Base-by-base conservation (phyloP, 2,329 filamentous ascomycete species). In the Fusarium annulatum region DNA sequence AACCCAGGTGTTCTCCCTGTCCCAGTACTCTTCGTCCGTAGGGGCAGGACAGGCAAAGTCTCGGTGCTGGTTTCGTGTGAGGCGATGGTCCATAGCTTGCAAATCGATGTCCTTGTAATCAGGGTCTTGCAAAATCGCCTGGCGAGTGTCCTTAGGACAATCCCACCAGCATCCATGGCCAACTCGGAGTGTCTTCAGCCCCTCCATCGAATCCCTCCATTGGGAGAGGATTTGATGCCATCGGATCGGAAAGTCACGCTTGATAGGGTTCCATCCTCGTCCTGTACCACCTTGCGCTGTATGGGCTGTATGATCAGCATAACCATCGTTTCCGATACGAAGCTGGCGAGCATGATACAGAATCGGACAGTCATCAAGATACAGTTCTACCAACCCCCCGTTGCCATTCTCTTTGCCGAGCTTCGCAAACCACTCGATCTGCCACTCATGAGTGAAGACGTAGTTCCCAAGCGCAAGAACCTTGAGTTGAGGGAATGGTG, bases 351-450 rank as follows among this genome's bases (percentile, higher is more conserved):
- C 73, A 28, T 69, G 36, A 12, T 52, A 63, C 2, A 81, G 46
- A 28, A 85, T 84, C 1, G 81, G 78, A 59, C 85, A 87, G 60
- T 84, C 78, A 46, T 86, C 84, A 0, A 88, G 77, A 18, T 84
- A 81, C 2, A 88, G 73, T 45, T 84, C 80, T 19, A 81, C 69
- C 1, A 88, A 77, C 0, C 74, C 72, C 7, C 63, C 55, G 9
- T 30, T 65, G 0, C 64, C 61, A 1, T 76, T 76, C 28, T 71
- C 21, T 6, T 38, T 60, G 9, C 74, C 79, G 7, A 87, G 78
- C 0, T 80, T 80, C 0, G 83, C 64, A 8, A 88, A 81, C 85
- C 85, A 88, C 15, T 84, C 82, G 1, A 86, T 73, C 60, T 88
- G 85, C 79, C 81, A 83, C 26, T 86, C 81, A 39, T 86, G 80